phyloP scores from a whole-genome alignment of 2,329 filamentous ascomycete species.

The Trichoderma polysporum region DNA sequence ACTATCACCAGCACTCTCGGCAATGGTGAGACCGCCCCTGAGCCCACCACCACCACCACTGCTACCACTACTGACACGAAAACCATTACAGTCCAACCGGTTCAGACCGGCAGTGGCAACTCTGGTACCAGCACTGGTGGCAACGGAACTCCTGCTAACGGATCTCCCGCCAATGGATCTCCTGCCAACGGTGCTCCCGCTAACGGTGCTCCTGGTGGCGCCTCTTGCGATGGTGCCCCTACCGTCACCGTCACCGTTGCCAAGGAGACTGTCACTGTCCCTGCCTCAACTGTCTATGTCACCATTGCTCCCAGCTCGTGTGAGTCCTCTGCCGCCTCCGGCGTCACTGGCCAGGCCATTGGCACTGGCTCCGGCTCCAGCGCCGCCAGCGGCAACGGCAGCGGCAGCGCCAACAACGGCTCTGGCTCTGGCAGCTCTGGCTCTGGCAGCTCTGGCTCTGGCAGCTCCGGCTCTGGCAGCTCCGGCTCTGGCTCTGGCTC shows the following conservation, averaged over 20 bases:
- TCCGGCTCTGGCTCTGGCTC: neutral
- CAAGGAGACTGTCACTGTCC: constrained; percentile 28
- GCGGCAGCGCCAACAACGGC: constrained; percentile 22
- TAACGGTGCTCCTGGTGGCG: constrained; percentile 15
- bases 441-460: no score
- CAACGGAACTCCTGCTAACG: constrained; percentile 22
- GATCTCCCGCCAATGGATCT: neutral
- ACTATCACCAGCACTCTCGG: constrained; percentile 30
- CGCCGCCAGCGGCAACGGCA: constrained; percentile 23
- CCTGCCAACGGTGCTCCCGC: neutral
- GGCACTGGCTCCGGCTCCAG: constrained; percentile 17
- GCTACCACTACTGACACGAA: constrained; percentile 38
- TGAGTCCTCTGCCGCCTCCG: constrained; percentile 24
- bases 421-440: constrained; percentile 19
- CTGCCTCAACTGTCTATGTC: constrained; percentile 39
- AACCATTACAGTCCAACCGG: constrained; percentile 35
- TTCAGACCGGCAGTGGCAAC: constrained; percentile 25
- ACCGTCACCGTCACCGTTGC: constrained; percentile 33
- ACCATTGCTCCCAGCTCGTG: constrained; percentile 29
- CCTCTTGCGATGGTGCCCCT: constrained; percentile 20
- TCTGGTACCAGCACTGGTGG: constrained; percentile 11
- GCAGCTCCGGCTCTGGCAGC: neutral
- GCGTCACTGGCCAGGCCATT: constrained; percentile 26
- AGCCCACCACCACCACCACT: constrained; percentile 41
- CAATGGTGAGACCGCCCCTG: constrained; percentile 20